Evolutionary conservation across 257 asterid genomes (phyloP).

Genomic region (Forsythia viridissima): DNA sequence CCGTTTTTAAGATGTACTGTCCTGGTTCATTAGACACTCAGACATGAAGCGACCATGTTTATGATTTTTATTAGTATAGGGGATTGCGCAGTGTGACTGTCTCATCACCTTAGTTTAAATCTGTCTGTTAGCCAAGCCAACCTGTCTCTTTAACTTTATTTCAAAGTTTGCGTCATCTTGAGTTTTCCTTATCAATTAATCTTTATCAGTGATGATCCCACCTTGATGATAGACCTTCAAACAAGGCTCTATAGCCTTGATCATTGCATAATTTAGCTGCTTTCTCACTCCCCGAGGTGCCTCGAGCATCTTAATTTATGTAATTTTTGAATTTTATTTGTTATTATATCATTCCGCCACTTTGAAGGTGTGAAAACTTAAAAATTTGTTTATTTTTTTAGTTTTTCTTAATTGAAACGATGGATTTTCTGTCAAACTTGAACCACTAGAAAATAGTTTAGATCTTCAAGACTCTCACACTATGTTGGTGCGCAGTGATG

Average conservation of each 20-base stretch:
- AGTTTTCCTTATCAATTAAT: background rate
- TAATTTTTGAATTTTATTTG: background rate
- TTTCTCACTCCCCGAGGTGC: background rate
- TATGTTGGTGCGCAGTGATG: background rate
- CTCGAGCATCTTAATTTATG: background rate
- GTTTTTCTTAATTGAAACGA: background rate
- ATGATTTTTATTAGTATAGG: background rate
- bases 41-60: background rate
- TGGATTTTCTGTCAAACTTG: slow-evolving; percentile 9
- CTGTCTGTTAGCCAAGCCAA: background rate
- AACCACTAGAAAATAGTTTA: background rate
- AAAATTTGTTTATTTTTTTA: background rate
- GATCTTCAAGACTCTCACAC: background rate
- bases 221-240: background rate
- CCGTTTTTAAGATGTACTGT: background rate
- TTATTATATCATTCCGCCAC: background rate
- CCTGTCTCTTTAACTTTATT: background rate
- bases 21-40: background rate
- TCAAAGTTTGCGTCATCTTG: background rate
- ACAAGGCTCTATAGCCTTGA: background rate
- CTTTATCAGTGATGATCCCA: background rate
- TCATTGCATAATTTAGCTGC: background rate
- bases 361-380: slow-evolving; percentile 3
- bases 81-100: background rate
- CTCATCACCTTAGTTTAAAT: background rate